Conservation (phyloP, 139 green algal species). For the Picochlorum sp. region DNA sequence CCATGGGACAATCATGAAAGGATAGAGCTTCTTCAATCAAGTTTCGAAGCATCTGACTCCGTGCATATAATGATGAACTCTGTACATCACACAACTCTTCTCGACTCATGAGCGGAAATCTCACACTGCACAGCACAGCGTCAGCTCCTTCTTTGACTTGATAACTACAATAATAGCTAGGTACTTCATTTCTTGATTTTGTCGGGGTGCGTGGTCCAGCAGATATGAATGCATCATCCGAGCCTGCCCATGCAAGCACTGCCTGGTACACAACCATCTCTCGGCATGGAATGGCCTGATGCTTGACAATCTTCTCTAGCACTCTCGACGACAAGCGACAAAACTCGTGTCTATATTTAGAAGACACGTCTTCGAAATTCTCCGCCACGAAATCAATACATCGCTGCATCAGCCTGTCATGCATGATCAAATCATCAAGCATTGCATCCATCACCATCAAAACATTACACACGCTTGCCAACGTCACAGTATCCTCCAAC, state of each 20-base stretch:
- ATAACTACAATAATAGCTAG: too few species aligned
- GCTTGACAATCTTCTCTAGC: slow-evolving; percentile 17
- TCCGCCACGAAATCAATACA: slow-evolving; percentile 30
- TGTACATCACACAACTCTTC: slow-evolving; percentile 29
- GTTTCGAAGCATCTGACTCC: slow-evolving; percentile 22
- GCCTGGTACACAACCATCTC: slow-evolving; percentile 42
- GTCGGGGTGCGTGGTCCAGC: slow-evolving; percentile 8
- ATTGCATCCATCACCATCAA: slow-evolving; percentile 19
- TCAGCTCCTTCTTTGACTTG: slow-evolving; percentile 14
- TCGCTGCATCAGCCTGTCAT: not conserved
- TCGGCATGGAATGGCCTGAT: slow-evolving; percentile 24
- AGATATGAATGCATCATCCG: not conserved
- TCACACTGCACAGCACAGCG: slow-evolving; percentile 43
- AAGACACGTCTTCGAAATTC: slow-evolving; percentile 24
- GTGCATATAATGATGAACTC: slow-evolving; percentile 12
- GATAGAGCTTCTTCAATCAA: slow-evolving; percentile 35
- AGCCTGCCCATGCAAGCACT: slow-evolving; percentile 18
- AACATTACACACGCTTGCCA: slow-evolving; percentile 23
- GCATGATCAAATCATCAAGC: slow-evolving; percentile 10
- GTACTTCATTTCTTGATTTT: not conserved
- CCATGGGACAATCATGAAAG: not conserved
- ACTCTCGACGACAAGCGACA: slow-evolving; percentile 7
- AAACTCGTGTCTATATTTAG: slow-evolving; percentile 11
- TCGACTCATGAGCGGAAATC: slow-evolving; percentile 54
- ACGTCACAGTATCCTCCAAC: not conserved